Base-by-base conservation (phyloP, 2,329 filamentous ascomycete species). In the Dothistroma pini region DNA sequence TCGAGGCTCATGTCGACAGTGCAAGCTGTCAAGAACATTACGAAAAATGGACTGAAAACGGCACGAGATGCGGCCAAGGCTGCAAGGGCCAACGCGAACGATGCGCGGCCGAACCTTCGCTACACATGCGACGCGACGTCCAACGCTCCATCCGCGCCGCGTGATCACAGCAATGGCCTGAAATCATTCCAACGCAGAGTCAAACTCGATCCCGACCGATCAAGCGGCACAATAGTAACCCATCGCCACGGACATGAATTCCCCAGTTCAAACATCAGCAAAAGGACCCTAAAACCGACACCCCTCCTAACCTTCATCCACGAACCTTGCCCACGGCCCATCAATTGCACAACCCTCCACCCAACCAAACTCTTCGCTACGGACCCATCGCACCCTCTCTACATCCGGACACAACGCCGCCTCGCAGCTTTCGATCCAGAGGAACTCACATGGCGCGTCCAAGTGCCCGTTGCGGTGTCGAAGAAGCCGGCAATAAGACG, bases 401-500 rank as follows among this genome's bases (percentile, higher is more conserved):
- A 72, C 59, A 76, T 78, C 49, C 73, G 77, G 47, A 72, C 66
- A 2, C 50, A 54, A 14, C 64, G 69, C 7, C 58, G 64, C 1
- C 48, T 70, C 10, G 58, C 57, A 4, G 53, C 59, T 14, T 71
- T 72, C 60, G 64, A 74, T 57, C 66, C 70, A 10, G 44, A 72
- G 77, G 66, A 74, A 72, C 34, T 68, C 86, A 19, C 82, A 77
- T 83, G 80, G 79, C 71, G 72, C 16, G 75, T 81, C 6, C 67
- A 76, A 59, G 56, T 65, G n/a, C 64, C 71, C 59, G 63, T 72
- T 56, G 62, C 68, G 62, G 57, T 71, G 68, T 57, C 64, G 2
- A 70, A 71, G 22, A 81, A 79, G 58, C 73, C 74, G 8, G 77
- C 79, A 22, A 75, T 85, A n/a, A 75, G 84, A 21, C 78, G 76